Evolutionary conservation across 768 basidiomycete species (phyloP).

Genomic region (Dentipellis fragilis): DNA sequence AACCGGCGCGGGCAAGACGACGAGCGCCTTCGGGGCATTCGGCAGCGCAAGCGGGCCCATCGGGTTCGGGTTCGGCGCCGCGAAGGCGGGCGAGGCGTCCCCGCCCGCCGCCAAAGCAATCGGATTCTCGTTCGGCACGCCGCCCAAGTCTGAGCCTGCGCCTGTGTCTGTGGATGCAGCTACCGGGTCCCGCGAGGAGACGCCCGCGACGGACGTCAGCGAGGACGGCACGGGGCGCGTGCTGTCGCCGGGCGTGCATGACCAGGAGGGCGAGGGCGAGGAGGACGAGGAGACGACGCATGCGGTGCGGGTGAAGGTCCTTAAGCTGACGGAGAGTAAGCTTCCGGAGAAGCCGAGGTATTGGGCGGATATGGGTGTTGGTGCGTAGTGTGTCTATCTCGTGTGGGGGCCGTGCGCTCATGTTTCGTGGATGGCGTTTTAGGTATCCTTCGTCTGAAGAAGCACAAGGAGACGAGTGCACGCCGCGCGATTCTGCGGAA

Average conservation of each 20-base stretch:
- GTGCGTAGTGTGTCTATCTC: constrained; percentile 32
- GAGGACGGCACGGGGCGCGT: constrained; percentile 15
- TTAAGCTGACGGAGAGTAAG: constrained; percentile 36
- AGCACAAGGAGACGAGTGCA: constrained; percentile 49
- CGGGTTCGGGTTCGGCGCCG: constrained; percentile 36
- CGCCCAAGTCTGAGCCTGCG: constrained; percentile 2
- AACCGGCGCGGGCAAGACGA: not conserved
- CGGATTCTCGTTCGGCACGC: not conserved
- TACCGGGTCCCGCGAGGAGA: constrained; percentile 5
- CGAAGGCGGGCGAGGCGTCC: constrained; percentile 17
- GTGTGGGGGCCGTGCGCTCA: no score
- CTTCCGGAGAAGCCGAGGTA: constrained; percentile 31
- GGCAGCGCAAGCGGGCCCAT: constrained; percentile 21
- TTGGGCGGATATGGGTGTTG: constrained; percentile 64
- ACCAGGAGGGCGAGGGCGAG: constrained; percentile 72
- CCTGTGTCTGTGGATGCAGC: not conserved
- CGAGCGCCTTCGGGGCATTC: not conserved
- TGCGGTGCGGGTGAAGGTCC: constrained; percentile 51
- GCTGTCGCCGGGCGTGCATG: constrained; percentile 27
- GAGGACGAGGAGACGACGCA: constrained; percentile 66
- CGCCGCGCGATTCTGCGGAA: constrained; percentile 64
- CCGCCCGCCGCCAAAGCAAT: not conserved
- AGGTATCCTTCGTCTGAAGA: constrained; percentile 69
- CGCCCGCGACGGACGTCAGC: constrained; percentile 17
- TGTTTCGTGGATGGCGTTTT: no score